phyloP scores from a whole-genome alignment of 257 asterid genomes.

The Handroanthus guayacan region DNA sequence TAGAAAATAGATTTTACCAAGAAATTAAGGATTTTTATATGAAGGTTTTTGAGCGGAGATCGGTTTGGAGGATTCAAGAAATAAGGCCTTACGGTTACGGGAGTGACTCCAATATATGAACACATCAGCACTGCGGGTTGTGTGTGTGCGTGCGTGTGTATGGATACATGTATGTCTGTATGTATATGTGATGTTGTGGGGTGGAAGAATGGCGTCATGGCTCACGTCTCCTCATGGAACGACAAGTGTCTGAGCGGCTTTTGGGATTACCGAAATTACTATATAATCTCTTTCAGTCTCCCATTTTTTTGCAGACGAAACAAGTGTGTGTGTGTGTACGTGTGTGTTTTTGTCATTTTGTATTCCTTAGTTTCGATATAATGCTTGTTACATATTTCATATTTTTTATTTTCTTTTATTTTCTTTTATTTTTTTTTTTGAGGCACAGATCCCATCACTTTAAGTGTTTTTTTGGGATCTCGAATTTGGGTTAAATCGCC shows the following conservation, averaged over 20 bases:
- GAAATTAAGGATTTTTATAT: background rate
- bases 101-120: background rate
- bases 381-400: too few relatives aligned
- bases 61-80: background rate
- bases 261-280: background rate
- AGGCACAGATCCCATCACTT: too few relatives aligned
- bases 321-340: background rate
- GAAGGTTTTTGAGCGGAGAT: background rate
- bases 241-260: constrained; percentile 32
- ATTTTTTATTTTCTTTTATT: too few relatives aligned
- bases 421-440: too few relatives aligned
- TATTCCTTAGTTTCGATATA: background rate
- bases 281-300: background rate
- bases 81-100: background rate
- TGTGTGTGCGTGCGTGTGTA: background rate
- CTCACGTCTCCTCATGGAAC: constrained; percentile 28
- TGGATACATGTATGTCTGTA: background rate
- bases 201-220: constrained; percentile 31
- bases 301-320: background rate
- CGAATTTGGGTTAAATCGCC: too few relatives aligned
- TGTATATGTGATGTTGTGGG: background rate
- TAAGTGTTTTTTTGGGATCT: too few relatives aligned
- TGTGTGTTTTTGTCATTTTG: background rate
- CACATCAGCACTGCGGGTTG: constrained; percentile 9
- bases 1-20: background rate